Base-by-base conservation (phyloP, 2,329 filamentous ascomycete species). In the Penicillium crustosum region DNA sequence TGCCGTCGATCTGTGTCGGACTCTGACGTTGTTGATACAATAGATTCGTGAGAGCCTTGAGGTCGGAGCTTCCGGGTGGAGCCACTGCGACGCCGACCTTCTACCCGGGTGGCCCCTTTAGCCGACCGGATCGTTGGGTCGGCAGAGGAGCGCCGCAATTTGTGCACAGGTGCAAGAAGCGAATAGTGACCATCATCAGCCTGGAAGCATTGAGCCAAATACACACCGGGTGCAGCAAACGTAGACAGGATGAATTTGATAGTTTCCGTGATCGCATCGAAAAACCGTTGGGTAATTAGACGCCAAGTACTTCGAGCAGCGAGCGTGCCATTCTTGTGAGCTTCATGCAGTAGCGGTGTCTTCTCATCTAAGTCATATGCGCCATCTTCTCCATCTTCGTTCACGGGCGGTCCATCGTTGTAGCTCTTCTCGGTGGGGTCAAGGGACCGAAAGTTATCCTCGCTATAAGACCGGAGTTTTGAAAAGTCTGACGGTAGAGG, bases 131-230 rank as follows among this genome's bases (percentile, higher is more conserved):
- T 55, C 35, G 65, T 63, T 43, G 49, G 56, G 47, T 61, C 65
- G 39, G 66, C 50, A 42, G 67, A 66, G 6, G 68, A 68, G 53
- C 66, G 76, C 61, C 76, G 73, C 27, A 93, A 79, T 68, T 83
- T 88, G 70, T 84, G 83, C 43, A 94, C 76, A 58, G 91, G 92
- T 49, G 86, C 78, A 58, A 94, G 77, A n/a, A 91, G 85, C 53
- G 91, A 89, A 73, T 96, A 96, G 50, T 81, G 81, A 50, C 91
- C 91, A 57, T 89, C 79, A 45, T 91, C 87, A 69, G 95, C 88
- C 77, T 90, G 93, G 67, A 97, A 89, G 71, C 85, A 92, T 63
- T 90, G 88, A 59, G 93, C 85, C 55, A 96, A 77, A 75, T 93
- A 97, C 49, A 92, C 84, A 19, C 88, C 90, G 1, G 93, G 93